Base-by-base conservation (phyloP, 371 early-diverging fungal species). In the Apophysomyces variabilis region DNA sequence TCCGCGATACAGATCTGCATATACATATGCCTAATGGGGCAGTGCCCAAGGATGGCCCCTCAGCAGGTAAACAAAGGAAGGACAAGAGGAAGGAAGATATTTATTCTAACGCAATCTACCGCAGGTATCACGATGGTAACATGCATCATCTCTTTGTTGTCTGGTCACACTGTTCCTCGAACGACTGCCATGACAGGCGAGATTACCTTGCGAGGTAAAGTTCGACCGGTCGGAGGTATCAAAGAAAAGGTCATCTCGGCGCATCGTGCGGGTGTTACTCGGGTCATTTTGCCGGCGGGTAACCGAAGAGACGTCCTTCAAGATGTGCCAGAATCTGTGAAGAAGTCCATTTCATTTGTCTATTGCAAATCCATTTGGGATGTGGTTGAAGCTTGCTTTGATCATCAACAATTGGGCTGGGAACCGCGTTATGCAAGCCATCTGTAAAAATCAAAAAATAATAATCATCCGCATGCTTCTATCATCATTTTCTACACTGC, bases 171-270 rank as follows among this genome's bases (percentile, higher is more conserved):
- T 12, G 87, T 92, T 0, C 80, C 89, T 3, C 62, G 71, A 6
- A 80, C 80, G 35, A 82, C 80, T 0, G 92, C 91, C 12, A 93
- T 94, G 92, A 95, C 96, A 7, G 96, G 96, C n/a, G 96, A 95
- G 76, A 83, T 95, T 26, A 92, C 93, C 0, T 79, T 95, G 7
- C 84, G 92, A 1, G 96, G 96, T 1, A 82, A 87, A 61, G 92
- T 95, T 1, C 80, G 92, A 26, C 92, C 93, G 9, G 93, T 95
- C 7, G 96, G 96, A 1, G 95, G 96, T 7, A 89, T 95, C 71
- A 90, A 91, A 74, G 96, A 95, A 74, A 95, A 95, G 72, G 86
- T 93, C 12, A 80, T 92, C 46, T 91, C 94, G 0, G 95, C 95
- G 0, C 93, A 93, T 68, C 87, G 93, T 7, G 90, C 90, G 6